Evolutionary conservation across 768 basidiomycete genomes (phyloP).

Genomic region (Boletus subcaerulescens): DNA sequence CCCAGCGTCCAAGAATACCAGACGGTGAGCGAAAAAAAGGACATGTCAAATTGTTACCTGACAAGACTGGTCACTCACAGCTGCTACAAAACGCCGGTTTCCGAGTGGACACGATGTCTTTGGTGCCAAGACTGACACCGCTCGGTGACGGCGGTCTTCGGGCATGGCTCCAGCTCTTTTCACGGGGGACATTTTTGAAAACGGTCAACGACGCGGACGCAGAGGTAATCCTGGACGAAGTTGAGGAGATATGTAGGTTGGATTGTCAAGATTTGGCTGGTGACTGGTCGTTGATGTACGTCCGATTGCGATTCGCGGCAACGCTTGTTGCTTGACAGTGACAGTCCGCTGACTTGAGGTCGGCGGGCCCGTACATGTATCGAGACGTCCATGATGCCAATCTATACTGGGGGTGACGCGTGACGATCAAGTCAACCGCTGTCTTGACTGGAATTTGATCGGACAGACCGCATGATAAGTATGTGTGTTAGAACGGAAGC

Average conservation of each 20-base stretch:
- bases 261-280: slow-evolving; percentile 59
- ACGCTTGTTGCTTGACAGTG: slow-evolving; percentile 32
- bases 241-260: slow-evolving; percentile 50
- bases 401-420: not conserved
- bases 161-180: slow-evolving; percentile 72
- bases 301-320: slow-evolving; percentile 63
- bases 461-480: not conserved
- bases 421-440: slow-evolving; percentile 3
- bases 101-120: slow-evolving; percentile 47
- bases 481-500: not conserved
- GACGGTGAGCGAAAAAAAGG: slow-evolving; percentile 36
- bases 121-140: slow-evolving; percentile 55
- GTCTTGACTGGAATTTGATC: not conserved
- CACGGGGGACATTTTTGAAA: slow-evolving; percentile 55
- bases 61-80: slow-evolving; percentile 31
- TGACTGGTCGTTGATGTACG: slow-evolving; percentile 72
- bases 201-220: slow-evolving; percentile 53
- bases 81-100: slow-evolving; percentile 58
- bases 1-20: slow-evolving; percentile 68
- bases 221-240: slow-evolving; percentile 57
- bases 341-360: slow-evolving; percentile 7
- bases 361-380: not conserved
- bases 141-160: slow-evolving; percentile 46
- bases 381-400: not conserved
- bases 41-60: not conserved